Percentiles rank a stretch among this genome's conserved stretches.
These are phyloP conservation scores for Pythium angustatum DNA, from an alignment of 352 stramenopile species.

Conservation along the genomic window DNA sequence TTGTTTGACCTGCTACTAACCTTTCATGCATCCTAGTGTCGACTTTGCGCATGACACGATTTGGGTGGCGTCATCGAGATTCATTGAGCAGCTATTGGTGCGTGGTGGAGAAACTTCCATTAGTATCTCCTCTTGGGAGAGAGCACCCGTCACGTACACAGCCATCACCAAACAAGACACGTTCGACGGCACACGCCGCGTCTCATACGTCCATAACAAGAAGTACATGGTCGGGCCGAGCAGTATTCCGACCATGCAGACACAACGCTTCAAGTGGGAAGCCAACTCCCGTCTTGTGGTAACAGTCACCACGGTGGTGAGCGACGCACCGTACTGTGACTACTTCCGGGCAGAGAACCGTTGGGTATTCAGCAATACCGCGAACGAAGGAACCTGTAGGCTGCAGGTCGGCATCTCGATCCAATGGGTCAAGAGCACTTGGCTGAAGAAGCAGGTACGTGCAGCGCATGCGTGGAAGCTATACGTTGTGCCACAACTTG, in stretches of 20 bases:
- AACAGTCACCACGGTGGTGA: slow-evolving; percentile 69
- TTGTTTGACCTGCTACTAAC: not conserved
- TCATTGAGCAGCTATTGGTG: slow-evolving; percentile 50
- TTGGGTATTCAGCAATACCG: slow-evolving; percentile 77
- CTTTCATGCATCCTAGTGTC: slow-evolving; percentile 37
- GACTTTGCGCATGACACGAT: slow-evolving; percentile 59
- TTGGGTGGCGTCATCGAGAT: slow-evolving; percentile 62
- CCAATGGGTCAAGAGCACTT: slow-evolving; percentile 82
- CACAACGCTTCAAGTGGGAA: slow-evolving; percentile 65
- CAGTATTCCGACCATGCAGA: slow-evolving; percentile 71
- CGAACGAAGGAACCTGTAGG: slow-evolving; percentile 39
- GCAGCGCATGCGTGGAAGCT: not conserved
- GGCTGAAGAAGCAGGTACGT: slow-evolving; percentile 85
- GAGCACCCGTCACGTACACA: slow-evolving; percentile 46
- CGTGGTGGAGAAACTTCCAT: slow-evolving; percentile 59
- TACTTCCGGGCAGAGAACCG: slow-evolving; percentile 87
- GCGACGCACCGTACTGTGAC: slow-evolving; percentile 82
- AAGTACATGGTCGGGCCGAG: slow-evolving; percentile 88
- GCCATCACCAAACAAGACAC: slow-evolving; percentile 55
- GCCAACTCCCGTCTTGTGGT: slow-evolving; percentile 53
- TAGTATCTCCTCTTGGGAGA: slow-evolving; percentile 52
- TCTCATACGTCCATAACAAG: slow-evolving; percentile 83
- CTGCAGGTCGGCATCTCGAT: slow-evolving; percentile 70
- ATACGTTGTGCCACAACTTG: not conserved
- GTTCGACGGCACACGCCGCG: slow-evolving; percentile 57